phyloP scores from a whole-genome alignment of 768 basidiomycete species.

The Auricularia auricula-judae region DNA sequence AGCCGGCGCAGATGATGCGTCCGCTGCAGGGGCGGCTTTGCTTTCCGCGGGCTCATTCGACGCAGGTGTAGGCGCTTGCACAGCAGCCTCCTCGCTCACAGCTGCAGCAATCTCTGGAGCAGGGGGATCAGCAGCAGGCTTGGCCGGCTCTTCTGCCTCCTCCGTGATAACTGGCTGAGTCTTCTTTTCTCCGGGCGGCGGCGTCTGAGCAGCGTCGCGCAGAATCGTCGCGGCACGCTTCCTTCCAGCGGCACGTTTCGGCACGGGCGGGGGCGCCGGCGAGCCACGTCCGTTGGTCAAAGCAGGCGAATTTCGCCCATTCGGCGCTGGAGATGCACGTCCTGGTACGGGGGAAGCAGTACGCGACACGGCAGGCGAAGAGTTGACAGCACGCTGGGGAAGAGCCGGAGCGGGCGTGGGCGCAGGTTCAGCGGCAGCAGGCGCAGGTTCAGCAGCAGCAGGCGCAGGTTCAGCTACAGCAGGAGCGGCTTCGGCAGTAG shows the following conservation, averaged over 20 bases:
- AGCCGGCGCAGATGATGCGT: no score
- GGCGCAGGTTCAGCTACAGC: no score
- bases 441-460: neutral
- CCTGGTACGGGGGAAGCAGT: neutral
- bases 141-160: neutral
- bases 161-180: neutral
- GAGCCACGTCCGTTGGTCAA: neutral
- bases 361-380: neutral
- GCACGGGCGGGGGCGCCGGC: conserved; percentile 15
- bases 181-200: neutral
- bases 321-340: neutral
- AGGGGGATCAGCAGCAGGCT: no score
- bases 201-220: neutral
- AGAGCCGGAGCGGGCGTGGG: no score
- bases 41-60: no score
- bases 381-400: neutral
- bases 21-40: no score
- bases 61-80: no score
- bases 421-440: neutral
- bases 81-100: no score
- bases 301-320: neutral
- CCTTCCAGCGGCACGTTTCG: conserved; percentile 14
- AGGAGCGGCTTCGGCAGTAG: no score
- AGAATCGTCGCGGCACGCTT: conserved; percentile 3
- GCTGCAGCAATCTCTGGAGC: no score